Evolutionary conservation across 2,329 filamentous ascomycete genomes (phyloP).

Genomic region (Emergomyces pasteurianus): DNA sequence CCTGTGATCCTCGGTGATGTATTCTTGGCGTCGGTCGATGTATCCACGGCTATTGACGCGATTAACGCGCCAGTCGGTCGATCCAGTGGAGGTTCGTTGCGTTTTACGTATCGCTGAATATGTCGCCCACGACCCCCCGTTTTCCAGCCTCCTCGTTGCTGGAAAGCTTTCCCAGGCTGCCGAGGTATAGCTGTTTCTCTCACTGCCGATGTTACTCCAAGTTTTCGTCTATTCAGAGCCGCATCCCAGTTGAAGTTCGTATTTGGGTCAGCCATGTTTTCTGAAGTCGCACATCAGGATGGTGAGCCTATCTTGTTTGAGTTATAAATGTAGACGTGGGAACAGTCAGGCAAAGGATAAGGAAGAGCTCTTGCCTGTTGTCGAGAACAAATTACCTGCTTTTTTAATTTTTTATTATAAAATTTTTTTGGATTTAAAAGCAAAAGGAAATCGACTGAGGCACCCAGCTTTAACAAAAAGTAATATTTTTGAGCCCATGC

Average conservation of each 20-base stretch:
- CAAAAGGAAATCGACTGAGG: not conserved
- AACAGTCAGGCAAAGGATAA: not conserved
- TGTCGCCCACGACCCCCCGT: too few relatives aligned
- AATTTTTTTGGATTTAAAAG: not conserved
- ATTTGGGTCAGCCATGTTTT: not conserved
- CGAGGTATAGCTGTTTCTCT: not conserved
- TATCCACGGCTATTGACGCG: not conserved
- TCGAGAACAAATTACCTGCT: not conserved
- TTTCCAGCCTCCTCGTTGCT: not conserved
- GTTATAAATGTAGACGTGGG: not conserved
- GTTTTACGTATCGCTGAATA: not conserved
- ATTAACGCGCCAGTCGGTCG: not conserved
- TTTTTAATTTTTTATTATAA: not conserved
- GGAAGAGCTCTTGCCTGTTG: not conserved
- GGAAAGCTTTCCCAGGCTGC: not conserved
- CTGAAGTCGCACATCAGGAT: not conserved
- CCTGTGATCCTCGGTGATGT: slow-evolving; percentile 23
- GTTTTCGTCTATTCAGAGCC: not conserved
- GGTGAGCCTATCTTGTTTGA: not conserved
- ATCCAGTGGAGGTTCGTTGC: not conserved
- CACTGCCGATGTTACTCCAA: slow-evolving; percentile 2
- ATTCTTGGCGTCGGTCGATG: not conserved
- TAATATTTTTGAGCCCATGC: not conserved
- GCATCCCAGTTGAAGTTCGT: slow-evolving; percentile 3
- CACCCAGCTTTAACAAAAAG: not conserved